These are phyloP conservation scores for Pseudogymnoascus sp. DNA, from an alignment of 2,329 filamentous ascomycete species.

Conservation along the genomic window DNA sequence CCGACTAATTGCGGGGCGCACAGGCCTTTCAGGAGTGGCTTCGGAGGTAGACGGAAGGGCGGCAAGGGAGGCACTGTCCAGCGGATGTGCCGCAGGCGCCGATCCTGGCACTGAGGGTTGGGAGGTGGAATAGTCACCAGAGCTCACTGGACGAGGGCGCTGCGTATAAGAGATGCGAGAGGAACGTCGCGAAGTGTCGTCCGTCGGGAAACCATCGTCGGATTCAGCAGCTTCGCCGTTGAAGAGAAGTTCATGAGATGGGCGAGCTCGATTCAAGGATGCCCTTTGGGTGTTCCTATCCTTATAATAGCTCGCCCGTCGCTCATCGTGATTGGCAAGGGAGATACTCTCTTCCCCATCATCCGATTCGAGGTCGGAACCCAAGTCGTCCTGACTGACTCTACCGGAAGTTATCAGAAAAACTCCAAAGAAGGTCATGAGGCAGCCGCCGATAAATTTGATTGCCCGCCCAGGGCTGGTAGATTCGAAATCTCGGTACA, in stretches of 20 bases:
- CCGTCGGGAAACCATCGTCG: slow-evolving; percentile 9
- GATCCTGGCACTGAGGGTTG: slow-evolving; percentile 11
- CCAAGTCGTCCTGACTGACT: slow-evolving; percentile 47
- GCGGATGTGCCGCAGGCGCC: slow-evolving; percentile 25
- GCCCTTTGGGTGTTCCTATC: slow-evolving; percentile 13
- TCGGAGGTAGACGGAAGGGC: slow-evolving; percentile 11
- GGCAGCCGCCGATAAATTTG: slow-evolving; percentile 86
- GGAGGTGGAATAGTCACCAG: not conserved
- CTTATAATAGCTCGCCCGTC: slow-evolving; percentile 14
- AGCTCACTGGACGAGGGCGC: not conserved
- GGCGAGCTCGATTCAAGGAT: slow-evolving; percentile 11
- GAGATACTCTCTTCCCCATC: slow-evolving; percentile 59
- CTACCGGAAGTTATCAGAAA: slow-evolving; percentile 91
- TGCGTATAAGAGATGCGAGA: not conserved
- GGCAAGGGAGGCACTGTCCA: slow-evolving; percentile 9
- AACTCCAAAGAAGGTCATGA: slow-evolving; percentile 91
- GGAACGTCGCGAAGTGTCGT: not conserved
- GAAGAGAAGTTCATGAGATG: slow-evolving; percentile 12
- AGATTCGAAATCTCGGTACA: slow-evolving; percentile 92
- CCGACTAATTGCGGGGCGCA: slow-evolving; percentile 20
- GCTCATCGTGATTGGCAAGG: slow-evolving; percentile 44
- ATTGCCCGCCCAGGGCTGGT: slow-evolving; percentile 63
- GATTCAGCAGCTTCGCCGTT: slow-evolving; percentile 19
- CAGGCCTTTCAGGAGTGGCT: slow-evolving; percentile 19
- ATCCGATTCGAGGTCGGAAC: slow-evolving; percentile 49